These are phyloP conservation scores for Verticillium albo-atrum DNA, from an alignment of 2,329 filamentous ascomycete genomes.

Conservation along the genomic window DNA sequence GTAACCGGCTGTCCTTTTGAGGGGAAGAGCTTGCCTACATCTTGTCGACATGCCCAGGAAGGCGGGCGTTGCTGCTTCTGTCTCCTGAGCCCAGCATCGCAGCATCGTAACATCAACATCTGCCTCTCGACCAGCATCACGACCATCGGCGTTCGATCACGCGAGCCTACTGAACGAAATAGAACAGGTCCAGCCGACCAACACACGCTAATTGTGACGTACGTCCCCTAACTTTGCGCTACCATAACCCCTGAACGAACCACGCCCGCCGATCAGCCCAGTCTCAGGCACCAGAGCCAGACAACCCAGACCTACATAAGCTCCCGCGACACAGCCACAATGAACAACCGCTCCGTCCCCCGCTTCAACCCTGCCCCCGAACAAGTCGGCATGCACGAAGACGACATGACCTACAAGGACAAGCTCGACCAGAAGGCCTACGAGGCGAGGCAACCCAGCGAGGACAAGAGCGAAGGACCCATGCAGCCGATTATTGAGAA, in stretches of 20 bases:
- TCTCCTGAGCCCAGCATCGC: too few relatives aligned
- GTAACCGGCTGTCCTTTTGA: not conserved
- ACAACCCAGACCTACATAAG: not conserved
- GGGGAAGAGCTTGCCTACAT: not conserved
- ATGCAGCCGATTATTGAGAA: slow-evolving; percentile 36
- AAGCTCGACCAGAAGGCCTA: slow-evolving; percentile 38
- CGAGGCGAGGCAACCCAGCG: slow-evolving; percentile 21
- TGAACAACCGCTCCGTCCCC: not conserved
- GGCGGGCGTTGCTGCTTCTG: not conserved
- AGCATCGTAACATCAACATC: too few relatives aligned
- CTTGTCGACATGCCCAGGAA: not conserved
- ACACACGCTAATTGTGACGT: not conserved
- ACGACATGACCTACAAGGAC: slow-evolving; percentile 31
- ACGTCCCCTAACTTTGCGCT: not conserved
- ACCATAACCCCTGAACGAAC: not conserved
- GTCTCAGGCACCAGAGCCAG: not conserved
- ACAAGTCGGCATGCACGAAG: not conserved
- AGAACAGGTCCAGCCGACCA: not conserved
- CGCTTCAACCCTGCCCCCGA: not conserved
- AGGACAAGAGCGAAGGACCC: slow-evolving; percentile 13
- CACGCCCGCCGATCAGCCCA: not conserved
- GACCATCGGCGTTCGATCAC: not conserved
- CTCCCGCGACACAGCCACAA: not conserved
- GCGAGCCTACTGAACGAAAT: not conserved
- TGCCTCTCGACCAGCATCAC: too few relatives aligned